Base-by-base conservation (phyloP, 1,139 yeast species). In the Tardiomyces depauwii region DNA sequence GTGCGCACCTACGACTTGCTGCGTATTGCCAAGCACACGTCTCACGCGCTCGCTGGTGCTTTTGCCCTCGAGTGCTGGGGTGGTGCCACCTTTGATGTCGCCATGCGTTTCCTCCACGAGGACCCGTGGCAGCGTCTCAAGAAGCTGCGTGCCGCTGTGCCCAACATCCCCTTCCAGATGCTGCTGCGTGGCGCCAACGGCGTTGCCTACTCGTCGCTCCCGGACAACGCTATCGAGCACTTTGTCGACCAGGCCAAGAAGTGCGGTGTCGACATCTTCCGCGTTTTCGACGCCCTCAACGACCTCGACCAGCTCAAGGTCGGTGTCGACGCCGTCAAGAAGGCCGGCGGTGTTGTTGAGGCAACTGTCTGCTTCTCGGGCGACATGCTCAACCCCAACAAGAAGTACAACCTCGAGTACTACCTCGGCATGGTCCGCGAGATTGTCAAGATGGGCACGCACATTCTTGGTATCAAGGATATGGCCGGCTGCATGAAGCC, bases 401-500 rank as follows among this genome's bases (percentile, higher is more conserved):
- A 91, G 79, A 91, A 91, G 73, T 91, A 93, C 74, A 88, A 88
- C 71, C 76, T 93, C 65, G 86, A 80, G 43, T 91, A 91, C 73
- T 91, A 91, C 72, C 63, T 91, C 62, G 73, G 73, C 18, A 80
- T 89, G 51, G 91, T 84, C 53, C 95, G 83, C 57, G 72, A 82
- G 62, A 80, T 91, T 61, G 96, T 91, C 53, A 73, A 70, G 52
- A 82, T 89, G 87, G 99, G 99, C 58, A 91, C 97, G 44, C 98
- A 91, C 67, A 78, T 91, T 62, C 75, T 91, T 59, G 98, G 97
- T 68, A 91, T 91, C 64, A 91, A 91, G 71, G 99, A 91, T 71
- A 91, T 91, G 99, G 99, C 99, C 45, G 99, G 99, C 71, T 89
- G 97, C 51, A 69, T 91, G 72, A 89, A 91, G 70, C 98, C 99